Evolutionary conservation across 2,329 filamentous ascomycete species (phyloP).

Genomic region (Exophiala calicioides): DNA sequence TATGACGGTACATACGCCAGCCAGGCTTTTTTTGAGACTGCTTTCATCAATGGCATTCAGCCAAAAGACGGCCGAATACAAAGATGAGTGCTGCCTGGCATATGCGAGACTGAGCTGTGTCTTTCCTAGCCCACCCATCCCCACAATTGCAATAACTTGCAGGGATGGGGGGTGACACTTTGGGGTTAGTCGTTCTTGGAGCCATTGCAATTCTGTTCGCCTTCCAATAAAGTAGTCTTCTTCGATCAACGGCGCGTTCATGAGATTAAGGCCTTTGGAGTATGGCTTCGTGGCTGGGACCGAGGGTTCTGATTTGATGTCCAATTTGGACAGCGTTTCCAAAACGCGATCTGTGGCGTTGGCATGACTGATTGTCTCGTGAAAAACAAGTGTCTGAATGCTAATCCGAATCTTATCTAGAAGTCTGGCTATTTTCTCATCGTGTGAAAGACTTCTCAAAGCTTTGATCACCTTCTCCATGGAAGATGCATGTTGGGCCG

Average conservation of each 20-base stretch:
- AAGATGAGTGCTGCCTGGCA: constrained; percentile 35
- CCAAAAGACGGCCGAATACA: constrained; percentile 47
- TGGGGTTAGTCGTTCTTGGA: constrained; percentile 15
- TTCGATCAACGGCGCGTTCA: constrained; percentile 1
- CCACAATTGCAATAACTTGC: constrained; percentile 34
- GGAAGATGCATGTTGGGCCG: background rate
- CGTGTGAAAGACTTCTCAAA: background rate
- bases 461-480: constrained; percentile 2
- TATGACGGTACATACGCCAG: background rate
- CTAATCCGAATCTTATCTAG: background rate
- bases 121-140: constrained; percentile 49
- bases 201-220: background rate
- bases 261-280: background rate
- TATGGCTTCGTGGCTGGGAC: background rate
- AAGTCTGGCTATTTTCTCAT: background rate
- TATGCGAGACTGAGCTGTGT: constrained; percentile 45
- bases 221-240: constrained; percentile 7
- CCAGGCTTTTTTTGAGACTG: constrained; percentile 38
- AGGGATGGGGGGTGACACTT: background rate
- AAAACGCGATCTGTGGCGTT: background rate
- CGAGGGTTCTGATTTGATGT: background rate
- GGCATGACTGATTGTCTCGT: background rate
- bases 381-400: background rate
- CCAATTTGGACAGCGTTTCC: background rate
- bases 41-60: constrained; percentile 42